Evolutionary conservation across 1,284 basidiomycete genomes (phyloP), one percentile per base, ranked within the genome.

Genomic region (Malassezia pachydermatis): DNA sequence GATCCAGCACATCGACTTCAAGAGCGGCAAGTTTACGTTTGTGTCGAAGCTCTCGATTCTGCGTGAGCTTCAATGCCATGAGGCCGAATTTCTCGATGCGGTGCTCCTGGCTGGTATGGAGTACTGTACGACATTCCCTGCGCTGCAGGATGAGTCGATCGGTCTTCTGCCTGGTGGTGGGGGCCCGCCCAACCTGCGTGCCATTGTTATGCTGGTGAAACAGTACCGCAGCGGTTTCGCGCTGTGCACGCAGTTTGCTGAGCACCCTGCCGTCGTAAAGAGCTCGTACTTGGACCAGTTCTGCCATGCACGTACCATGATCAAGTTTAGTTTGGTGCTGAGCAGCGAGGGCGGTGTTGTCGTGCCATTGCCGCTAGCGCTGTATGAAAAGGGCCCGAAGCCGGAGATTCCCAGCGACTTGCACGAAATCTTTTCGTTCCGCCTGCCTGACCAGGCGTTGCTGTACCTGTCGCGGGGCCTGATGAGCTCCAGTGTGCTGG

Each of bases 61-160:
- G 51, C 74, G 70, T 38, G 88, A 94, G 61, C 79, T 96, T 24
- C 79, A 77, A 7, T 68, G 95, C 43, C 78, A 73, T 28, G 83
- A 88, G 59, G 89, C 95, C 67, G 89, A 95, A 71, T 94, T 98
- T 75, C 81, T 98, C 58, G 92, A 99, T 72, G 78, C 89, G 55
- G 84, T 83, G 17, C 84, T 99, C 58, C 79, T 99, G 30, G 81
- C 90, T 30, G 94, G 94, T 22, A 92, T 84, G 59, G 86, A 90
- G 30, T 79, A 87, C 62, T 83, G 82, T 6, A 81, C 82, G 2
- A 82, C 89, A 2, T 10, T 92, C 92, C 79, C 89, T 84, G 55
- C 66, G 51, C 43, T 72, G 27, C 30, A 86, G 84, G 43, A 84
- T 78, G 51, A 78, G 78, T 60, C 62, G 32, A 48, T 58, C 6